Base-by-base conservation (phyloP, 805 yeast genomes). In the Candida khao-thaluensis region DNA sequence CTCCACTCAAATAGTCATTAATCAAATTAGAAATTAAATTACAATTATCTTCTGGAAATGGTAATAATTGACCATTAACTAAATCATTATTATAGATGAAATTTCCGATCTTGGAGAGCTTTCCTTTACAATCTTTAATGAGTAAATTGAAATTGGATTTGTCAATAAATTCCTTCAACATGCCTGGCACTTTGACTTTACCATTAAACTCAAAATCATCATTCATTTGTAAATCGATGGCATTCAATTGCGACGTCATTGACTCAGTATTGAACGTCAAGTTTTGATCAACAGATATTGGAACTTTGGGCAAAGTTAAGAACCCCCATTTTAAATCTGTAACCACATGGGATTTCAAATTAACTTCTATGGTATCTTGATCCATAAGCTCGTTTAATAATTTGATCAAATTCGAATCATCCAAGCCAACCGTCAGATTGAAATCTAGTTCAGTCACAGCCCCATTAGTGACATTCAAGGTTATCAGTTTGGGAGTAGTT, bases 111-210 rank as follows among this genome's bases (percentile, higher is more conserved):
- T 36, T 33, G 6, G 51, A 41, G 8, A 51, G 47, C 2, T 48
- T 29, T 3, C 32, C 34, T 5, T 51, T 29, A 46, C 70, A 64
- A 38, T 58, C 60, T 17, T 51, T 42, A 2, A 66, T 31, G 7
- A 52, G 47, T 1, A 64, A 25, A 28, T 56, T 30, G 21, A 40
- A 30, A 8, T 29, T 14, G 9, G 35, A 14, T 24, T 35, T 16
- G 21, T 40, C 23, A 9, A 43, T 26, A 8, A 38, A 26, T 10
- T 32, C 34, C 11, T 38, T 30, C 6, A 38, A 6, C 3, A 21
- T 2, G 7, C 22, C 21, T 3, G 29, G 35, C 10, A 29, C 7
- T 16, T 21, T 17, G 17, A 35, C 18, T 30, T 28, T 17, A n/a
- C 28, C 28, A 17, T n/a, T 25, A 9, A 37, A 37, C 22, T 9